Evolutionary conservation across 352 stramenopile genomes (phyloP).

Genomic region (Phytopythium sindhum): DNA sequence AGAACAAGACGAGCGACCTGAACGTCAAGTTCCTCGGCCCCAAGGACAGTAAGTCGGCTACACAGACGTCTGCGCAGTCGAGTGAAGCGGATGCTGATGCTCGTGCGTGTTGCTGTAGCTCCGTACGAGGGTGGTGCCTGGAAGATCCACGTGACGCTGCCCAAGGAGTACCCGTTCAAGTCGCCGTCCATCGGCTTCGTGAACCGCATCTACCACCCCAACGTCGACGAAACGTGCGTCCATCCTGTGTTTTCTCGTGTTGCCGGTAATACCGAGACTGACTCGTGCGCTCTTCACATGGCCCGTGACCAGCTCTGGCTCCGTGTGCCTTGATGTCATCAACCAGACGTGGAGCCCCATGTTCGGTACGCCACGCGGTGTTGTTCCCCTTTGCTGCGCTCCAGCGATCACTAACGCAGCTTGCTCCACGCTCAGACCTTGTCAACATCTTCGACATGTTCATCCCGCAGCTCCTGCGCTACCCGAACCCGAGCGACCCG

Average conservation of each 20-base stretch:
- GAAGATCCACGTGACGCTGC: slow-evolving; percentile 92
- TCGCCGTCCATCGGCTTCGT: slow-evolving; percentile 92
- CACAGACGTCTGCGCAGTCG: not conserved
- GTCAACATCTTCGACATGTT: slow-evolving; percentile 94
- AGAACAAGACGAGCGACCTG: slow-evolving; percentile 79
- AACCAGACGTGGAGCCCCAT: slow-evolving; percentile 95
- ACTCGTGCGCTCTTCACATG: not conserved
- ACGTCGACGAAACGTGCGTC: slow-evolving; percentile 90
- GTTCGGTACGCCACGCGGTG: slow-evolving; percentile 34
- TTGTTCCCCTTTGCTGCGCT: not conserved
- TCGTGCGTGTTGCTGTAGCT: slow-evolving; percentile 29
- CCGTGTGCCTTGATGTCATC: slow-evolving; percentile 92
- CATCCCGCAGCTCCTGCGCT: slow-evolving; percentile 90
- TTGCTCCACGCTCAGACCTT: slow-evolving; percentile 50
- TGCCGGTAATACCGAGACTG: slow-evolving; percentile 5
- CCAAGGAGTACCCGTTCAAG: slow-evolving; percentile 93
- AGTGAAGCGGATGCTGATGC: not conserved
- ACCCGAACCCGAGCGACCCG: slow-evolving; percentile 91
- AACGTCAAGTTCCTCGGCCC: slow-evolving; percentile 86
- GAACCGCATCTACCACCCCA: slow-evolving; percentile 93
- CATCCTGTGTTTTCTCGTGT: not conserved
- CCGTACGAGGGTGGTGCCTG: slow-evolving; percentile 90
- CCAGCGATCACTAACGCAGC: not conserved
- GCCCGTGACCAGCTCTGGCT: slow-evolving; percentile 62
- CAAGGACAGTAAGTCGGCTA: slow-evolving; percentile 60